Conservation (phyloP, 192 early-diverging fungal species). For the Piromyces sp. region DNA sequence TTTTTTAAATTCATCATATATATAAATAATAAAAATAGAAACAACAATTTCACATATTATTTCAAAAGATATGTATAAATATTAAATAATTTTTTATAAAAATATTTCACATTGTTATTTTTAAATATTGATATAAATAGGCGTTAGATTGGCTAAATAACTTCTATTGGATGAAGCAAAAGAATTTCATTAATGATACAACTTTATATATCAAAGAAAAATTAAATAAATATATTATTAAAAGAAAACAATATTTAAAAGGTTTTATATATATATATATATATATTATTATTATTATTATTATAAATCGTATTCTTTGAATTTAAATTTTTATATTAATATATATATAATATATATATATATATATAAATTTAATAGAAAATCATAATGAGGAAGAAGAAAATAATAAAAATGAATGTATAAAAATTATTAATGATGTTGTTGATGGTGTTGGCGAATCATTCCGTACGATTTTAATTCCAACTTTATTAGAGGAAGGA, state of each 20-base stretch:
- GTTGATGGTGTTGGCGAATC: slow-evolving; percentile 15
- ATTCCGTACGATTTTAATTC: slow-evolving; percentile 21
- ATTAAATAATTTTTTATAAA: too few relatives aligned
- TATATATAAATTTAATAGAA: slow-evolving; percentile 1
- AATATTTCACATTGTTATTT: too few relatives aligned
- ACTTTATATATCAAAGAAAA: slow-evolving; percentile 8
- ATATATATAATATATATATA: slow-evolving; percentile 1
- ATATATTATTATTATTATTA: too few relatives aligned
- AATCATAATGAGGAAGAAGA: slow-evolving; percentile 3
- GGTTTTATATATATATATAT: too few relatives aligned
- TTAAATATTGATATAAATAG: slow-evolving; percentile 11
- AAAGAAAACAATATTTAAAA: slow-evolving; percentile 10
- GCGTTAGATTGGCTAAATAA: slow-evolving; percentile 34
- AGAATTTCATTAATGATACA: slow-evolving; percentile 13
- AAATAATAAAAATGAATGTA: background rate
- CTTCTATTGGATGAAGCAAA: slow-evolving; percentile 30
- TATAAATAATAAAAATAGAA: too few relatives aligned
- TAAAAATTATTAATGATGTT: slow-evolving; percentile 12
- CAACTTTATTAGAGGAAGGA: slow-evolving; percentile 29
- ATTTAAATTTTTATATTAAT: background rate
- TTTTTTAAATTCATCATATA: too few relatives aligned
- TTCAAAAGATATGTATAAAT: too few relatives aligned
- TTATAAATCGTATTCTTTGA: too few relatives aligned
- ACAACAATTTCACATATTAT: too few relatives aligned
- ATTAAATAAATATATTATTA: slow-evolving; percentile 12